Base-by-base conservation (phyloP, 2,329 filamentous ascomycete genomes). In the Fusarium chaquense region DNA sequence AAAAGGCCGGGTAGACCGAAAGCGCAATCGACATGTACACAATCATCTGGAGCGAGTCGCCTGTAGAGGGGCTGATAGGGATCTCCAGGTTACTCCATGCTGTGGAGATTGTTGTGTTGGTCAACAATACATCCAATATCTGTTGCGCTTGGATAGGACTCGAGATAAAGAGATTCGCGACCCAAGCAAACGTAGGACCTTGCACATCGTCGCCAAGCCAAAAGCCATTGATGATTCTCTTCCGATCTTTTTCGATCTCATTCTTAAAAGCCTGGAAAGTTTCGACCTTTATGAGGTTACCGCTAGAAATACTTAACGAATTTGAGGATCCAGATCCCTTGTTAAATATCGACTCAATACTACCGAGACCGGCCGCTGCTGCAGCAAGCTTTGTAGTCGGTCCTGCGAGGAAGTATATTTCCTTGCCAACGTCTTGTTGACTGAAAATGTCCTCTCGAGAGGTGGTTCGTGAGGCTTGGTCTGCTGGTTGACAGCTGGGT, bases 1-100 rank as follows among this genome's bases (percentile, higher is more conserved):
- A 97, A 83, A 98, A 94, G 16, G 91, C 93, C 1, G 94, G 93
- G 73, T 91, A 96, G 2, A 90, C 89, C 9, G 88, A 85, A 79
- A 97, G 89, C 2, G 91, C 92, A 11, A 98, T 84, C 16, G 91
- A 89, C 76, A 96, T 91, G 79, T 97, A 97, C 11, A 93, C 84
- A 41, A 95, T 88, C 20, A 97, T 84, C 76, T 97, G 93, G 26
- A 97, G 81, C 1, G 90, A 90, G 52, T 94, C 85, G 22, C 93
- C 93, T 11, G 89, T 88, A 22, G 84, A 83, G 0, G 92, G 88
- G 28, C 86, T 82, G 81, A 90, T 94, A 0, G 93, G 92, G 0
- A 89, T 86, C 67, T 93, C 93, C 74, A 98, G 97, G 15, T 87
- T 81, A 50, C 91, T 87, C 78, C 90, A 97, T 51, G 88, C 86